phyloP scores from a whole-genome alignment of 1,284 basidiomycete species.

The Ceratobasidium sp. region DNA sequence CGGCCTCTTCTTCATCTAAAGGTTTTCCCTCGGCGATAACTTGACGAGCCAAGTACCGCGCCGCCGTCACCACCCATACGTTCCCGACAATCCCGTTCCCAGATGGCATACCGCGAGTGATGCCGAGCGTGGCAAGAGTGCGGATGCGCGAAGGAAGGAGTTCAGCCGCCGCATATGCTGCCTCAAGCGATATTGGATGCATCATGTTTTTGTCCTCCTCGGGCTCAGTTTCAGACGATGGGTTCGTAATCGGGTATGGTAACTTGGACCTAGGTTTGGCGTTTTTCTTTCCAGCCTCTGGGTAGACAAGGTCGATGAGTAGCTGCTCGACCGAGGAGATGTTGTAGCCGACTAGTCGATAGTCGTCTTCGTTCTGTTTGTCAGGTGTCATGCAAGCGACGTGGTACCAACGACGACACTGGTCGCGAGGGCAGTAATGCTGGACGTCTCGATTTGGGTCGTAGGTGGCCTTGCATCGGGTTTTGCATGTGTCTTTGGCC shows the following conservation, averaged over 20 bases:
- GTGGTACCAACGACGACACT: slow-evolving; percentile 18
- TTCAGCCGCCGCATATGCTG: background rate
- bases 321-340: slow-evolving; percentile 11
- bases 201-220: background rate
- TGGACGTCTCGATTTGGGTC: slow-evolving; percentile 21
- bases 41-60: slow-evolving; percentile 12
- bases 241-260: background rate
- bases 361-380: slow-evolving; percentile 5
- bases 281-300: background rate
- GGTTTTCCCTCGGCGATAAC: slow-evolving; percentile 2
- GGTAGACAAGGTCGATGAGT: slow-evolving; percentile 7
- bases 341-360: slow-evolving; percentile 5
- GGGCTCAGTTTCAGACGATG: slow-evolving; percentile 26
- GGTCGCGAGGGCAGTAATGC: slow-evolving; percentile 13
- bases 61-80: background rate
- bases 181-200: background rate
- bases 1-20: background rate
- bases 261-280: background rate
- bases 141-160: slow-evolving; percentile 9
- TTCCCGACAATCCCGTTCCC: slow-evolving; percentile 22
- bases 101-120: slow-evolving; percentile 11
- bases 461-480: slow-evolving; percentile 1
- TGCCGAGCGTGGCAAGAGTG: slow-evolving; percentile 5
- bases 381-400: slow-evolving; percentile 13
- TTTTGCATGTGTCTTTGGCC: slow-evolving; percentile 2